These are phyloP conservation scores for Talaromyces sp. DNA, from an alignment of 2,329 filamentous ascomycete genomes.

Conservation along the genomic window DNA sequence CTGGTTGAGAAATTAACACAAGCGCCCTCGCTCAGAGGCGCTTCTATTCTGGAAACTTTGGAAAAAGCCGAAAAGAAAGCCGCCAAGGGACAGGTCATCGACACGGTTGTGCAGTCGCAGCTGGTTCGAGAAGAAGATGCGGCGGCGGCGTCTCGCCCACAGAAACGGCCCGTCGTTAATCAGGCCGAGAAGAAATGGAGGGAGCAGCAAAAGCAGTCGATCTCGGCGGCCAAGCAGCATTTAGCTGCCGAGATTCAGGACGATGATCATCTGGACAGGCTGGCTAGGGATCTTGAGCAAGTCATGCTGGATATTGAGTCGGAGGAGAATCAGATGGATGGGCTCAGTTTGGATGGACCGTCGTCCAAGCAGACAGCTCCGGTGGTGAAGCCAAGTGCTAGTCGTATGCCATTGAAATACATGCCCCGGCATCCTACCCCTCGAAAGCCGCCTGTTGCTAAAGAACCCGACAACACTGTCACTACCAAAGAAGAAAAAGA, in stretches of 20 bases:
- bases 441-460: conserved; percentile 2
- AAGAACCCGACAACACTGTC: conserved; percentile 10
- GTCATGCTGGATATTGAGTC: conserved; percentile 38
- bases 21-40: conserved; percentile 27
- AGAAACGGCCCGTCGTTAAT: conserved; percentile 37
- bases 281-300: conserved; percentile 37
- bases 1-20: conserved; percentile 35
- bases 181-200: conserved; percentile 35
- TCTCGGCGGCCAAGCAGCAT: conserved; percentile 30
- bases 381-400: conserved; percentile 19
- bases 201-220: conserved; percentile 27
- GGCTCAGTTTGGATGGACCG: conserved; percentile 8
- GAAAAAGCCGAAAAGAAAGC: conserved; percentile 4
- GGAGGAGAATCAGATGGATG: conserved; percentile 20
- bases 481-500: conserved; percentile 23
- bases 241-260: conserved; percentile 24
- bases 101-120: conserved; percentile 12
- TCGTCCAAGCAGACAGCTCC: conserved; percentile 6
- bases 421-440: conserved; percentile 29
- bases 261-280: conserved; percentile 35
- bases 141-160: conserved; percentile 12
- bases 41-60: conserved; percentile 25
- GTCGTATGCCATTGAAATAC: conserved; percentile 24
- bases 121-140: conserved; percentile 1
- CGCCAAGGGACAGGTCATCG: conserved; percentile 1